Percentiles rank a stretch among this genome's conserved stretches.
Evolutionary conservation across 2,329 filamentous ascomycete species (phyloP).

Genomic region (Fonsecaea monophora): DNA sequence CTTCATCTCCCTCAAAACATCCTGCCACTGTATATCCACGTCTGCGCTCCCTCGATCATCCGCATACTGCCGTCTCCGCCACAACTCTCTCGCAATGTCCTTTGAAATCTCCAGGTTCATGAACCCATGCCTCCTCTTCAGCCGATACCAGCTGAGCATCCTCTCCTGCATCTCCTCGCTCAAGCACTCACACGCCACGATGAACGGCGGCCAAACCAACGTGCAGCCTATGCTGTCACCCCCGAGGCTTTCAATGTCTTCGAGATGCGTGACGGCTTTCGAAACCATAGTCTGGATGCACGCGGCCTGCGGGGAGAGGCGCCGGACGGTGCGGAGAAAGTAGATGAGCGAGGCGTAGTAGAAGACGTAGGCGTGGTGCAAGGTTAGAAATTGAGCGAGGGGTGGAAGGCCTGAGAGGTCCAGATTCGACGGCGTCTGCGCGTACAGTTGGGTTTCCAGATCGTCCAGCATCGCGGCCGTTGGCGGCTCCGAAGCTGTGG

Average conservation of each 20-base stretch:
- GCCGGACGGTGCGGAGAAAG: conserved; percentile 46
- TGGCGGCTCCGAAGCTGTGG: conserved; percentile 15
- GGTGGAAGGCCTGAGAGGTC: conserved; percentile 39
- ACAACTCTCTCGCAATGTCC: conserved; percentile 45
- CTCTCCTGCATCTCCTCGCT: conserved; percentile 40
- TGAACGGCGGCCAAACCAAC: conserved; percentile 48
- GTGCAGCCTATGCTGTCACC: conserved; percentile 44
- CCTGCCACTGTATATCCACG: conserved; percentile 44
- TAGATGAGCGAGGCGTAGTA: conserved; percentile 48
- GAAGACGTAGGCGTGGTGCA: conserved; percentile 42
- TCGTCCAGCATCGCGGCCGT: conserved; percentile 41
- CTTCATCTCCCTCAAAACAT: conserved; percentile 44
- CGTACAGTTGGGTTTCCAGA: conserved; percentile 45
- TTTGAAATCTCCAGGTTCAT: conserved; percentile 45
- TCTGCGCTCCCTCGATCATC: conserved; percentile 7
- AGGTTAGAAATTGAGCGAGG: conserved; percentile 38
- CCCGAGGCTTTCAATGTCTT: conserved; percentile 44
- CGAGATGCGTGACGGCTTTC: conserved; percentile 44
- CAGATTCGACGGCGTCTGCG: conserved; percentile 37
- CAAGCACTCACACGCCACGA: conserved; percentile 47
- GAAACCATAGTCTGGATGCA: conserved; percentile 45
- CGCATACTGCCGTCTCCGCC: conserved; percentile 40
- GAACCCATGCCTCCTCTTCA: conserved; percentile 47
- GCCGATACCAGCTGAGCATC: conserved; percentile 45
- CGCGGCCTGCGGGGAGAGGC: conserved; percentile 33